phyloP scores from a whole-genome alignment of 2,329 filamentous ascomycete species.

The Fusarium dimerum region DNA sequence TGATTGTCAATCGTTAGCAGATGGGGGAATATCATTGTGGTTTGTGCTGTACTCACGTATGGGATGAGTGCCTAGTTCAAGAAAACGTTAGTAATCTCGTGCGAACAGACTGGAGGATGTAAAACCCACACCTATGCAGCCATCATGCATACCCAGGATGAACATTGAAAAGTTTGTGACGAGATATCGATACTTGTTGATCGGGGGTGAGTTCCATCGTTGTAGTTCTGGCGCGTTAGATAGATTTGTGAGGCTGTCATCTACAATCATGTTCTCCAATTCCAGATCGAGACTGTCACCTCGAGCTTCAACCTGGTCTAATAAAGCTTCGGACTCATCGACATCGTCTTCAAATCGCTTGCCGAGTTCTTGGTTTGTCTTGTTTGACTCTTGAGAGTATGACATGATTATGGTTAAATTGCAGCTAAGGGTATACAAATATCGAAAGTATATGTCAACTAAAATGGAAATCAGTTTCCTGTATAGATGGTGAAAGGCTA shows the following conservation, averaged over 20 bases:
- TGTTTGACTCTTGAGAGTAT: too few species aligned
- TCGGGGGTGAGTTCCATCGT: slow-evolving; percentile 63
- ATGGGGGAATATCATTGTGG: background rate
- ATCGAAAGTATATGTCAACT: too few species aligned
- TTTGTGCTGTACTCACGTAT: slow-evolving; percentile 37
- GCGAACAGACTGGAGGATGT: background rate
- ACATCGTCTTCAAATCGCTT: too few species aligned
- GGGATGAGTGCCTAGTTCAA: slow-evolving; percentile 47
- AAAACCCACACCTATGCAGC: slow-evolving; percentile 58
- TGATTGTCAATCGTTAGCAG: slow-evolving; percentile 3
- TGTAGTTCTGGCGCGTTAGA: slow-evolving; percentile 35
- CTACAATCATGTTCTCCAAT: background rate
- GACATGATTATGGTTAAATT: too few species aligned
- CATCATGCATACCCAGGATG: slow-evolving; percentile 70
- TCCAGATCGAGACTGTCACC: too few species aligned
- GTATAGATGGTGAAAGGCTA: too few species aligned
- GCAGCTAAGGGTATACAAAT: too few species aligned
- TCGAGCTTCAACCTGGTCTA: too few species aligned
- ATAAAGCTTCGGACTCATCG: too few species aligned
- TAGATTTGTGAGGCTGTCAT: slow-evolving; percentile 6
- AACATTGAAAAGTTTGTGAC: slow-evolving; percentile 63
- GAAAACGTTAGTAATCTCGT: slow-evolving; percentile 10
- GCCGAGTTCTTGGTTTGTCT: too few species aligned
- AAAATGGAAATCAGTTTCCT: too few species aligned
- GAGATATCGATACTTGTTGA: slow-evolving; percentile 60